These are phyloP conservation scores for Pseudocercospora eumusae DNA, from an alignment of 2,329 filamentous ascomycete genomes.

Conservation along the genomic window DNA sequence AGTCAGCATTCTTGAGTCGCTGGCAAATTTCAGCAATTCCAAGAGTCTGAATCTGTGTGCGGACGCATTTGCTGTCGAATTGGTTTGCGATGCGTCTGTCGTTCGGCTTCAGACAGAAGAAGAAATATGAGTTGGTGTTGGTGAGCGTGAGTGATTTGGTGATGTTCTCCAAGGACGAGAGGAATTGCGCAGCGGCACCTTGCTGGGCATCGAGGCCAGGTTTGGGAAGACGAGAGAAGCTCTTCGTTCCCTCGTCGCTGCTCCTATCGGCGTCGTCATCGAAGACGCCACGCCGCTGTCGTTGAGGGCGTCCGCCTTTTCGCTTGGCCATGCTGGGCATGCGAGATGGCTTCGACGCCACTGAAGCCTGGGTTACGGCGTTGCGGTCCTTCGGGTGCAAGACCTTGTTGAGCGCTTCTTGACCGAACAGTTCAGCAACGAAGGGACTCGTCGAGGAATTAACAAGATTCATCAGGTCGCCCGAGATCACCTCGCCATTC, in stretches of 20 bases:
- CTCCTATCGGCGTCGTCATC: slow-evolving; percentile 48
- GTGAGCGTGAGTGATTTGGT: slow-evolving; percentile 79
- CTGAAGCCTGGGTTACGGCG: slow-evolving; percentile 91
- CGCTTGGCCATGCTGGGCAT: slow-evolving; percentile 89
- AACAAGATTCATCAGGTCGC: slow-evolving; percentile 92
- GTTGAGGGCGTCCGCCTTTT: slow-evolving; percentile 61
- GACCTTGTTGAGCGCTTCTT: slow-evolving; percentile 88
- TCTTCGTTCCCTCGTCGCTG: slow-evolving; percentile 40
- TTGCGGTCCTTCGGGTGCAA: slow-evolving; percentile 89
- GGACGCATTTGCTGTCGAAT: slow-evolving; percentile 97
- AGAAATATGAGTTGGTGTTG: slow-evolving; percentile 89
- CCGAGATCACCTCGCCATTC: slow-evolving; percentile 93
- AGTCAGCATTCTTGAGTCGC: slow-evolving; percentile 86
- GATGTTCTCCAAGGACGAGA: slow-evolving; percentile 85
- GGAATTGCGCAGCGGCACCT: slow-evolving; percentile 88
- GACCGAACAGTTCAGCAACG: slow-evolving; percentile 87
- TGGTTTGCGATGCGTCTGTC: slow-evolving; percentile 96
- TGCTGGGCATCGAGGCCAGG: slow-evolving; percentile 59
- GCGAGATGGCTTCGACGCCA: slow-evolving; percentile 91
- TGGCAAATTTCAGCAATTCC: slow-evolving; percentile 97
- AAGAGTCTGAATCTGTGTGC: slow-evolving; percentile 89
- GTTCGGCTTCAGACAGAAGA: slow-evolving; percentile 97
- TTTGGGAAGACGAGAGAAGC: slow-evolving; percentile 43
- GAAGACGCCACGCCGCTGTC: slow-evolving; percentile 44
- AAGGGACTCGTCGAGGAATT: slow-evolving; percentile 86